Evolutionary conservation across 2,329 filamentous ascomycete species (phyloP).

Genomic region (Graphium sp.): DNA sequence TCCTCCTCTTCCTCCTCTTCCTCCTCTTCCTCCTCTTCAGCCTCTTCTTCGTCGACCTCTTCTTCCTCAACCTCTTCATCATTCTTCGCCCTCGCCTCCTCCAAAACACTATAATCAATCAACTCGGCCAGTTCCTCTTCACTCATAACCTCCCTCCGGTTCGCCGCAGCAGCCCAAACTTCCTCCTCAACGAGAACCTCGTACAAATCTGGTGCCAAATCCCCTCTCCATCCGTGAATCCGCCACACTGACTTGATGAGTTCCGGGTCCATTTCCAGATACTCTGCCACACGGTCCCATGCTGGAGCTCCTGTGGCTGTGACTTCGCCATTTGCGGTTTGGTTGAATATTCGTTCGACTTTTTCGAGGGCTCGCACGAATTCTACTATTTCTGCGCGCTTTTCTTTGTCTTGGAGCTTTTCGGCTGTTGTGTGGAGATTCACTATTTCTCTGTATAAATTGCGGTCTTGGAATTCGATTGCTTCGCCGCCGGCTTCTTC

Average conservation of each 20-base stretch:
- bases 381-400: constrained; percentile 5
- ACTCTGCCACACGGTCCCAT: constrained; percentile 3
- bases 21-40: background rate
- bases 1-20: background rate
- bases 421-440: constrained; percentile 5
- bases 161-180: constrained; percentile 3
- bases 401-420: constrained; percentile 4
- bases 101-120: too few species aligned
- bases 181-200: constrained; percentile 5
- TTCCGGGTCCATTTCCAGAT: constrained; percentile 1
- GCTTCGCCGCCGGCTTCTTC: constrained; percentile 1
- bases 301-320: too few species aligned
- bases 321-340: constrained; percentile 1
- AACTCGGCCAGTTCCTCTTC: too few species aligned
- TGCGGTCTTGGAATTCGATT: constrained; percentile 5
- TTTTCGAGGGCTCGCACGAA: constrained; percentile 5
- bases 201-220: constrained; percentile 3
- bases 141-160: constrained; percentile 2
- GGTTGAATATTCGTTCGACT: constrained; percentile 2
- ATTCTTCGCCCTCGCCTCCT: background rate
- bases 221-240: constrained; percentile 4
- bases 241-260: constrained; percentile 4
- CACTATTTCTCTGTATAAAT: constrained; percentile 5
- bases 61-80: background rate
- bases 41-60: background rate